Evolutionary conservation across 2,329 filamentous ascomycete species (phyloP).

Genomic region (Cladosporium phlei): DNA sequence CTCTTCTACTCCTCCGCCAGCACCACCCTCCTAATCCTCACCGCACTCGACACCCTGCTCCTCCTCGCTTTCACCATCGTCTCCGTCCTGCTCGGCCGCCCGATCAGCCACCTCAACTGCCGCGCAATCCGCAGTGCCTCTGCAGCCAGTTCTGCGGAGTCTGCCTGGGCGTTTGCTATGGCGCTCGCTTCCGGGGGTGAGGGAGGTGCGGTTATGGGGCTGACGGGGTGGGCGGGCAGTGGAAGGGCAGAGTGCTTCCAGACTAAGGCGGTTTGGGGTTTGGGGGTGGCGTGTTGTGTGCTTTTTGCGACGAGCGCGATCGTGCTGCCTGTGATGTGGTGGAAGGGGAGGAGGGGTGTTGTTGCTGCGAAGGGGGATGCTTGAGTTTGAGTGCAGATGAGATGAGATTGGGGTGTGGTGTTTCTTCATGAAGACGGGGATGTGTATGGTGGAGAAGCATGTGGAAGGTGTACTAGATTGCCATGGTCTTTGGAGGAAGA

Average conservation of each 20-base stretch:
- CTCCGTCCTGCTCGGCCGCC: conserved; percentile 71
- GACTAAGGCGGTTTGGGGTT: conserved; percentile 82
- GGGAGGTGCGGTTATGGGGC: conserved; percentile 47
- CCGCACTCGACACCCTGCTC: conserved; percentile 61
- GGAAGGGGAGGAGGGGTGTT: conserved; percentile 45
- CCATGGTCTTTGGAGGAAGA: neutral
- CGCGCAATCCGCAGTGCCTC: conserved; percentile 47
- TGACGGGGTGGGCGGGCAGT: conserved; percentile 55
- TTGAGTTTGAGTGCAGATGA: neutral
- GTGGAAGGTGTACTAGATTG: no score
- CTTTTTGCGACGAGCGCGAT: conserved; percentile 43
- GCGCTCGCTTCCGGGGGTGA: conserved; percentile 50
- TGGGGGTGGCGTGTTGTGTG: conserved; percentile 69
- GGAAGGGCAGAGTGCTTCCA: conserved; percentile 68
- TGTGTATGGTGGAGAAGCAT: no score
- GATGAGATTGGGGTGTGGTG: neutral
- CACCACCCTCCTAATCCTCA: conserved; percentile 69
- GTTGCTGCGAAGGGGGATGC: conserved; percentile 2
- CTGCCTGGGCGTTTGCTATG: conserved; percentile 51
- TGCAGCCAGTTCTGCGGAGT: conserved; percentile 41
- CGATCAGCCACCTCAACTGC: conserved; percentile 74
- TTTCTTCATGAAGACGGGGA: no score
- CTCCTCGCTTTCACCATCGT: conserved; percentile 75
- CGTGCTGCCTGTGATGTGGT: conserved; percentile 45
- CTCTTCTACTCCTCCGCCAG: conserved; percentile 77